Conservation (phyloP, 2,329 filamentous ascomycete species). For the Furcasterigmium furcatum region DNA sequence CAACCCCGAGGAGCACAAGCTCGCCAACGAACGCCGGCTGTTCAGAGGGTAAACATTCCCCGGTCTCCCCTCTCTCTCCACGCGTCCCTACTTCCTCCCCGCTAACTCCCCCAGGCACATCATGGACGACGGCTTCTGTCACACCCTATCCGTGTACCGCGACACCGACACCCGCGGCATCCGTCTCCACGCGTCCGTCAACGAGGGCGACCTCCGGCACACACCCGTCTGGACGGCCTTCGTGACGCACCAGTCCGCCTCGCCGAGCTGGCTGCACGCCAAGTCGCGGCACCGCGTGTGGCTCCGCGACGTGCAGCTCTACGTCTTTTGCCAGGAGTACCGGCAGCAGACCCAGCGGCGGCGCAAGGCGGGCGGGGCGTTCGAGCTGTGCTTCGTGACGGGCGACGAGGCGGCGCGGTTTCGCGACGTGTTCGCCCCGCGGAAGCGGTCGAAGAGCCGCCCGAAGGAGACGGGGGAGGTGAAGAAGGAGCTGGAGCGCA, state of each 20-base stretch:
- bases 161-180: slow-evolving; percentile 44
- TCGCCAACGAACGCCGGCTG: slow-evolving; percentile 45
- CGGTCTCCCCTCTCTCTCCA: not conserved
- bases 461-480: not conserved
- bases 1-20: slow-evolving; percentile 39
- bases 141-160: slow-evolving; percentile 51
- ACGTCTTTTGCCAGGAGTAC: slow-evolving; percentile 57
- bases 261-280: slow-evolving; percentile 47
- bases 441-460: slow-evolving; percentile 4
- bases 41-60: slow-evolving; percentile 50
- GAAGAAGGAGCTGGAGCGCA: slow-evolving; percentile 5
- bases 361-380: slow-evolving; percentile 38
- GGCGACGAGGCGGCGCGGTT: slow-evolving; percentile 38
- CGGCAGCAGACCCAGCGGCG: slow-evolving; percentile 48
- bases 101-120: slow-evolving; percentile 40
- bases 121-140: slow-evolving; percentile 49
- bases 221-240: slow-evolving; percentile 66
- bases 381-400: slow-evolving; percentile 47
- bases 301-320: slow-evolving; percentile 52
- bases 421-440: slow-evolving; percentile 33
- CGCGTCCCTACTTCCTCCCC: not conserved
- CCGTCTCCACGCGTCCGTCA: slow-evolving; percentile 54
- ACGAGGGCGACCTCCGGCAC: slow-evolving; percentile 48
- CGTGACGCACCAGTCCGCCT: slow-evolving; percentile 49
- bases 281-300: slow-evolving; percentile 43